phyloP scores from a whole-genome alignment of 1,284 basidiomycete genomes.

The Meira nashicola region DNA sequence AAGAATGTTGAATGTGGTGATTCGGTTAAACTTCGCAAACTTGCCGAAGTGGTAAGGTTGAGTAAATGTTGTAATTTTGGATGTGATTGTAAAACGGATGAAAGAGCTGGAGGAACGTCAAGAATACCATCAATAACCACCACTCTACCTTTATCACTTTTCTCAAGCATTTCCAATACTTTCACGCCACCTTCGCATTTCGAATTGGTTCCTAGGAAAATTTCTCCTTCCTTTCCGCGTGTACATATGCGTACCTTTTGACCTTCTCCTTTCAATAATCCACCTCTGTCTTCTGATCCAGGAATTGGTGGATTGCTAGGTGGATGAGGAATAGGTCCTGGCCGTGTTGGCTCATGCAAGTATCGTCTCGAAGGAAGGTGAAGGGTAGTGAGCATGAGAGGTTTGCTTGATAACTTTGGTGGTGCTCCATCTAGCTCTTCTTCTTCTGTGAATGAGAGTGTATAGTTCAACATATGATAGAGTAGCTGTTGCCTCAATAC shows the following conservation, averaged over 20 bases:
- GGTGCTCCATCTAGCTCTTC: constrained; percentile 50
- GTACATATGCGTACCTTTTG: constrained; percentile 69
- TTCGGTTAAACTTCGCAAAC: constrained; percentile 30
- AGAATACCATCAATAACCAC: constrained; percentile 72
- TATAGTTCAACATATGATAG: constrained; percentile 88
- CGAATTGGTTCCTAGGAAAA: constrained; percentile 64
- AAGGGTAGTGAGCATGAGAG: constrained; percentile 36
- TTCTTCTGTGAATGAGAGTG: constrained; percentile 55
- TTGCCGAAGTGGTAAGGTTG: constrained; percentile 48
- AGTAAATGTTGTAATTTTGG: constrained; percentile 43
- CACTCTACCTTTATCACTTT: constrained; percentile 72
- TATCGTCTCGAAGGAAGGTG: constrained; percentile 75
- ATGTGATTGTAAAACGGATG: constrained; percentile 51
- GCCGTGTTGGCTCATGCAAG: constrained; percentile 59
- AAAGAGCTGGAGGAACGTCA: constrained; percentile 68
- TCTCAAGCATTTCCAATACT: constrained; percentile 55
- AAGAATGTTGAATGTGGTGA: constrained; percentile 77
- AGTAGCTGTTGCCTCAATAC: constrained; percentile 82
- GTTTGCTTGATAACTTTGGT: background rate
- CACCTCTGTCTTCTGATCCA: constrained; percentile 55
- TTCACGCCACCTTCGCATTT: constrained; percentile 64
- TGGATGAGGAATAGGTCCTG: constrained; percentile 43
- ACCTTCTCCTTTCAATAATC: constrained; percentile 73
- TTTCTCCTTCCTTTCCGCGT: constrained; percentile 40
- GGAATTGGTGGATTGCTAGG: constrained; percentile 34